Conservation (phyloP, 805 yeast genomes). For the Spathaspora passalidarum region DNA sequence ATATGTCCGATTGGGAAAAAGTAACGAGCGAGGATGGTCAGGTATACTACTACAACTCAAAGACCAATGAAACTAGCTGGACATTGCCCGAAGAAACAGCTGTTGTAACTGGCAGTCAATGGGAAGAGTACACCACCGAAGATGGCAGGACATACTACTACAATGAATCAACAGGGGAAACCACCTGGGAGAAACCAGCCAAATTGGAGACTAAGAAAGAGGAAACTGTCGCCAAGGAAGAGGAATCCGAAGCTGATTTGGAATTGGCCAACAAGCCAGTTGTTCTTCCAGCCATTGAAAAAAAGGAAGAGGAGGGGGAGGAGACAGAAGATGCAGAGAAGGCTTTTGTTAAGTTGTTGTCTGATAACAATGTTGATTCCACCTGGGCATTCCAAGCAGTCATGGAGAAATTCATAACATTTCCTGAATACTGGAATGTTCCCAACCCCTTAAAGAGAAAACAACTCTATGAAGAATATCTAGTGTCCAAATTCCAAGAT, state of each 20-base stretch:
- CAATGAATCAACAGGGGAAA: conserved; percentile 58
- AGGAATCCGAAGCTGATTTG: conserved; percentile 14
- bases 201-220: conserved; percentile 27
- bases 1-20: conserved; percentile 54
- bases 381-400: conserved; percentile 74
- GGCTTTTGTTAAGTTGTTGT: conserved; percentile 52
- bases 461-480: conserved; percentile 60
- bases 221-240: conserved; percentile 6
- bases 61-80: conserved; percentile 75
- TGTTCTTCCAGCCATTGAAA: conserved; percentile 16
- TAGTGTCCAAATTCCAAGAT: conserved; percentile 39
- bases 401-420: conserved; percentile 53
- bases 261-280: conserved; percentile 21
- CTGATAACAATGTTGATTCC: conserved; percentile 57
- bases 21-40: conserved; percentile 63
- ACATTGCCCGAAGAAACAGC: conserved; percentile 57
- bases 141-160: conserved; percentile 68
- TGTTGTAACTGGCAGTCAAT: conserved; percentile 22
- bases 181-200: conserved; percentile 79
- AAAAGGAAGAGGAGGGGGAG: conserved; percentile 12
- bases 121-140: conserved; percentile 48
- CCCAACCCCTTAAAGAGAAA: conserved; percentile 60
- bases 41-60: conserved; percentile 65
- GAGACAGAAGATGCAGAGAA: conserved; percentile 34
- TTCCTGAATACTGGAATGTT: conserved; percentile 67